Percentiles rank a stretch among this genome's conserved stretches.
Evolutionary conservation across 257 asterid genomes (phyloP).

Genomic region (Petunia secreta): DNA sequence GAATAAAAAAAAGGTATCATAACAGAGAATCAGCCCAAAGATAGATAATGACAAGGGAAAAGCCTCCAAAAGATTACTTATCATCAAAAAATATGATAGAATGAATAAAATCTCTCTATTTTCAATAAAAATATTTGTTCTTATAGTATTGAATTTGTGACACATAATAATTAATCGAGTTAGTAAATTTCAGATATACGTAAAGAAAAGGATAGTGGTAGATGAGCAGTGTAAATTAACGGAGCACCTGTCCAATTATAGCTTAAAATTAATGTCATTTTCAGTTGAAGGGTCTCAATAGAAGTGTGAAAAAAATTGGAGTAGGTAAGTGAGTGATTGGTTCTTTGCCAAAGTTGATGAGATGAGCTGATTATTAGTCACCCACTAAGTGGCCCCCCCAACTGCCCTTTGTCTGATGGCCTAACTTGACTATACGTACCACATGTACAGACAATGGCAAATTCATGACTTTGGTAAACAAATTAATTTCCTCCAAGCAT

Average conservation of each 20-base stretch:
- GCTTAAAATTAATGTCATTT: not conserved
- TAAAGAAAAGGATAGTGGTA: no score
- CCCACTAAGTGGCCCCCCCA: conserved; percentile 26
- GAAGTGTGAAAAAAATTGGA: not conserved
- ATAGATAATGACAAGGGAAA: conserved; percentile 14
- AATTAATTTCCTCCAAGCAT: conserved; percentile 10
- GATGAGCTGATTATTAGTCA: conserved; percentile 18
- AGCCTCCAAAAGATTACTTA: not conserved
- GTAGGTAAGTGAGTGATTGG: conserved; percentile 27
- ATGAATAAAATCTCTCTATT: no score
- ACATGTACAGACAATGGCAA: not conserved
- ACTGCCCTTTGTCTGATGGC: conserved; percentile 25
- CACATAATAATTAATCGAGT: no score
- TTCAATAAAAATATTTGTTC: no score
- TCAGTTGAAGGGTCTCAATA: conserved; percentile 18
- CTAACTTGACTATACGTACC: conserved; percentile 22
- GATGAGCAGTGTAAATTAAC: not conserved
- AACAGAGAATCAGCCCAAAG: conserved; percentile 11
- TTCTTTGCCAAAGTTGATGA: conserved; percentile 22
- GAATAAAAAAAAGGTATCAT: not conserved
- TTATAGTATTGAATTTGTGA: no score
- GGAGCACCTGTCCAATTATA: not conserved
- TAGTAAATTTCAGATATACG: no score
- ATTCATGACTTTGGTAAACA: not conserved
- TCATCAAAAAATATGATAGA: no score